phyloP scores from a whole-genome alignment of 495 filamentous ascomycete species.

The Penicillium maclennaniae region DNA sequence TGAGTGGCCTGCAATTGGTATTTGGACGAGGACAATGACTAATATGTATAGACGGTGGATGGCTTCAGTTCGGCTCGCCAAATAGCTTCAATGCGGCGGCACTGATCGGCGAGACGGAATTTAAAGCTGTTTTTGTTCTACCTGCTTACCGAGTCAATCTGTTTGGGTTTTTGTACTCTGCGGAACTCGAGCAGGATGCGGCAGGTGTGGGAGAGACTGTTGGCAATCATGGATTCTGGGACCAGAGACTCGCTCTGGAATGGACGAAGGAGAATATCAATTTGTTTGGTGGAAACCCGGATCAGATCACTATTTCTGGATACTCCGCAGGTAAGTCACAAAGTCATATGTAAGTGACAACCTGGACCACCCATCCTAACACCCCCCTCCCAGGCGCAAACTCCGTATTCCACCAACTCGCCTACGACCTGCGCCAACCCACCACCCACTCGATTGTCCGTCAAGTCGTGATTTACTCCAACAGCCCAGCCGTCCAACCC shows the following conservation, averaged over 20 bases:
- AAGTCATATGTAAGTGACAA: background rate
- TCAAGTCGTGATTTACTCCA: slow-evolving; percentile 52
- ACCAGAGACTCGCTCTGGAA: slow-evolving; percentile 60
- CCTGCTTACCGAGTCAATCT: slow-evolving; percentile 67
- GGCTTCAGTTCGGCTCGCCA: slow-evolving; percentile 52
- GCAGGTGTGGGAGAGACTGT: slow-evolving; percentile 36
- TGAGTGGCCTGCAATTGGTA: slow-evolving; percentile 17
- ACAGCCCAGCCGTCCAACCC: slow-evolving; percentile 53
- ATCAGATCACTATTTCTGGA: slow-evolving; percentile 63
- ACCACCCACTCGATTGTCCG: slow-evolving; percentile 38
- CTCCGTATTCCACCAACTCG: slow-evolving; percentile 57
- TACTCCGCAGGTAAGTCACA: slow-evolving; percentile 49
- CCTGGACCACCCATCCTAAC: background rate
- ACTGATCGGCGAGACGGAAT: slow-evolving; percentile 44
- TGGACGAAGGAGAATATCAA: slow-evolving; percentile 62
- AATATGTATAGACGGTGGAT: slow-evolving; percentile 47
- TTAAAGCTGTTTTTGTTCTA: slow-evolving; percentile 56
- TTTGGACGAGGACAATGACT: background rate
- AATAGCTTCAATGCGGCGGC: slow-evolving; percentile 47
- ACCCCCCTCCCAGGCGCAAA: slow-evolving; percentile 49
- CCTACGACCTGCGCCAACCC: slow-evolving; percentile 50
- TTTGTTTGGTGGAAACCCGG: slow-evolving; percentile 59
- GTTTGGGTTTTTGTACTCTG: slow-evolving; percentile 62
- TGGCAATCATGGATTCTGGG: slow-evolving; percentile 66
- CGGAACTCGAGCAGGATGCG: slow-evolving; percentile 49